phyloP scores from a whole-genome alignment of 805 yeast genomes.

The Yarrowia sp. region DNA sequence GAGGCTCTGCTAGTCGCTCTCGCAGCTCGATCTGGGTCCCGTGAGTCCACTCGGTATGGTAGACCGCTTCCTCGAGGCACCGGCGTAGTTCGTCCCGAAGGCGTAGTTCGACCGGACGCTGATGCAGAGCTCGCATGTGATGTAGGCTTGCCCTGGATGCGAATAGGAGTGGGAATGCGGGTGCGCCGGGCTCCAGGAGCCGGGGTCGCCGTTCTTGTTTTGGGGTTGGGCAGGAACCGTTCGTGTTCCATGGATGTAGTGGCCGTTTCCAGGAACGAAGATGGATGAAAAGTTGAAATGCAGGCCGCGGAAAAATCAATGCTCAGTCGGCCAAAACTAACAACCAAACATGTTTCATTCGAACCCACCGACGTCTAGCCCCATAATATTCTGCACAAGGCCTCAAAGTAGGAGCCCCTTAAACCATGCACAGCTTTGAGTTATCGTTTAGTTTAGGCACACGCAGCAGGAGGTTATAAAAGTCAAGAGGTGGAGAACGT shows the following conservation, averaged over 20 bases:
- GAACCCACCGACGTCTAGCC: background rate
- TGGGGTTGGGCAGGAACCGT: background rate
- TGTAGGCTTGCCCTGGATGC: background rate
- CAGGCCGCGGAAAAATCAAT: background rate
- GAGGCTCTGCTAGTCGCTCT: background rate
- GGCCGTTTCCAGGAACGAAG: too few species aligned
- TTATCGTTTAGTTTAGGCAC: constrained; percentile 12
- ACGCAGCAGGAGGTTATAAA: background rate
- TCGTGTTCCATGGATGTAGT: constrained; percentile 1
- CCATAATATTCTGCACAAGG: constrained; percentile 10
- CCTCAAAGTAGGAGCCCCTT: constrained; percentile 14
- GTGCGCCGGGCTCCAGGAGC: background rate
- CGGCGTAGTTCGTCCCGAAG: constrained; percentile 6
- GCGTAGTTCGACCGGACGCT: background rate
- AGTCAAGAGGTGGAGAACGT: background rate
- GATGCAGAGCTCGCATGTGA: background rate
- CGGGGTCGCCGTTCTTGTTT: background rate
- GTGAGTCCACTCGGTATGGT: background rate
- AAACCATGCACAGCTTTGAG: background rate
- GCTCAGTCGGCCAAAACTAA: background rate
- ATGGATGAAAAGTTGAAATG: too few species aligned
- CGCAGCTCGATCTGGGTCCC: background rate
- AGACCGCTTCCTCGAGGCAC: background rate
- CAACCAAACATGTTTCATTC: constrained; percentile 3
- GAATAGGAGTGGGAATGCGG: constrained; percentile 1